phyloP scores from a whole-genome alignment of 1,284 basidiomycete genomes.

The Hymenochaete sp. region DNA sequence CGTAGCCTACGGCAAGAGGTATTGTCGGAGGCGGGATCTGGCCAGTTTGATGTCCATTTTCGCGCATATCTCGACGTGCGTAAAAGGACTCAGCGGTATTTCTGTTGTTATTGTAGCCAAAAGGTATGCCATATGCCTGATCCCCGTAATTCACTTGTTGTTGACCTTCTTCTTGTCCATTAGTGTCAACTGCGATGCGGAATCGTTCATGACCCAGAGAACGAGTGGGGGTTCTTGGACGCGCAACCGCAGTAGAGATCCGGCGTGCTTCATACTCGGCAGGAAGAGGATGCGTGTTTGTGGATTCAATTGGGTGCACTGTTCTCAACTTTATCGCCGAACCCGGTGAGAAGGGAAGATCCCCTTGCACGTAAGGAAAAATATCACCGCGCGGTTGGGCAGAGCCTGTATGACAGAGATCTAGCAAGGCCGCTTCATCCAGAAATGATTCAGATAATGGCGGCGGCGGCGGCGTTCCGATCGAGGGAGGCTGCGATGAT shows the following conservation, averaged over 20 bases:
- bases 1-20: conserved; percentile 13
- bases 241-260: conserved; percentile 6
- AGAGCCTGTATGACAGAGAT: conserved; percentile 20
- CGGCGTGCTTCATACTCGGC: conserved; percentile 1
- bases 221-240: conserved; percentile 14
- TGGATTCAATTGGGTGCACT: not conserved
- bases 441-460: conserved; percentile 35
- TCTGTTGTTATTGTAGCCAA: conserved; percentile 2
- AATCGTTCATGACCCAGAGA: conserved; percentile 9
- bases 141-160: conserved; percentile 8
- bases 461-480: conserved; percentile 38
- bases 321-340: conserved; percentile 8
- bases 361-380: conserved; percentile 9
- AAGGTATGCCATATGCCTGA: conserved; percentile 3
- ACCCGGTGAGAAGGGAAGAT: conserved; percentile 12
- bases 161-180: not conserved
- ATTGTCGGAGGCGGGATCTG: not conserved
- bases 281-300: not conserved
- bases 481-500: conserved; percentile 15
- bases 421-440: conserved; percentile 16
- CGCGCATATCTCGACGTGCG: not conserved
- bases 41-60: conserved; percentile 24
- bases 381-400: conserved; percentile 14
- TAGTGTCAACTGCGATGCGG: not conserved
- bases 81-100: conserved; percentile 12